Evolutionary conservation across 2,329 filamentous ascomycete genomes (phyloP), one percentile per base, ranked within the genome.

Genomic region (Dactylonectria macrodidyma): DNA sequence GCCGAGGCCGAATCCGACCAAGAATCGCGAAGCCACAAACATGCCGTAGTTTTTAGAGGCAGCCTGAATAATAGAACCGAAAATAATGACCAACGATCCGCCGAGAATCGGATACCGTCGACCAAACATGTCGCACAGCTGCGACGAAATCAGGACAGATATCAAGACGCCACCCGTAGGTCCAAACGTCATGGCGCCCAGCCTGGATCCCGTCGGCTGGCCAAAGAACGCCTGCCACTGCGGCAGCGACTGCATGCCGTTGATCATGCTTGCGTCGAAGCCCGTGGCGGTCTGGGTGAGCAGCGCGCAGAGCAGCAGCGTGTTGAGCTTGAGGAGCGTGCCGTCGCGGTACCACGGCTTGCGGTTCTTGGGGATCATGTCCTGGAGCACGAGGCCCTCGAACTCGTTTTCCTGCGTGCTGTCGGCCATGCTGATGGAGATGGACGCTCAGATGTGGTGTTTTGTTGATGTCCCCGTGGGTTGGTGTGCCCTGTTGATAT

Each of bases 1-100:
- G 0, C 78, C 79, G 19, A 88, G 84, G 22, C 87, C 87, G 12
- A 80, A 75, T 2, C 81, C 81, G 2, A 82, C 71, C 5, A 82
- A 67, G 59, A 79, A 77, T 0, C 81, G 72, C 0, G 79, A 77
- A 0, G 77, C 75, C n/a, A 82, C 75, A 44, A 82, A 82, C 75
- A 78, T 78, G 47, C 61, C 67, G 7, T 81, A 72, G 12, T 84
- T 75, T 24, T 79, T 52, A 3, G 78, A 73, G 2, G 68, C 71
- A 2, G 75, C 69, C 54, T 81, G 79, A 0, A 81, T 44, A 22
- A 76, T 70, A 0, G 77, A 70, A 0, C 77, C 79, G 6, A 76
- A 22, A 6, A 80, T 77, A 11, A 80, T 78, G 0, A 78, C 59
- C 2, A 77, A 16, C 1, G 75, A 75, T 1, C 78, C 78, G 1